Conservation (phyloP, 805 yeast genomes). For the Lachancea cidri region DNA sequence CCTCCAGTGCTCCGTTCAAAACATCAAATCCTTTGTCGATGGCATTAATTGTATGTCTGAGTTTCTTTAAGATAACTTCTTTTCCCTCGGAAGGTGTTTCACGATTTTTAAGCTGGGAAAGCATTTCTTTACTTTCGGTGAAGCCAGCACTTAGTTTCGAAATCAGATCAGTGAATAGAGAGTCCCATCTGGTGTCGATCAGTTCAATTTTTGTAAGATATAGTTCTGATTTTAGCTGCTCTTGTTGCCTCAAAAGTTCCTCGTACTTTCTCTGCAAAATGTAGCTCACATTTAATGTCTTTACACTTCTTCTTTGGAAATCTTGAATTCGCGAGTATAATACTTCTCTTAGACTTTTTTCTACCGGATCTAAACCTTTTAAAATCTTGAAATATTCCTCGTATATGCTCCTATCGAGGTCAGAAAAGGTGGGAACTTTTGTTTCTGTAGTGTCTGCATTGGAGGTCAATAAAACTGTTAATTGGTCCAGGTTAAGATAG, state of each 20-base stretch:
- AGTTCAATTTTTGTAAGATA: slow-evolving; percentile 39
- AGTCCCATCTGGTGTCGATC: slow-evolving; percentile 53
- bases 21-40: slow-evolving; percentile 37
- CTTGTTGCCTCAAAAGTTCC: slow-evolving; percentile 37
- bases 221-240: slow-evolving; percentile 38
- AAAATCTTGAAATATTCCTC: slow-evolving; percentile 40
- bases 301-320: slow-evolving; percentile 34
- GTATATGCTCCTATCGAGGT: slow-evolving; percentile 37
- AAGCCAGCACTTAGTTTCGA: slow-evolving; percentile 31
- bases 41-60: slow-evolving; percentile 35
- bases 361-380: slow-evolving; percentile 44
- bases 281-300: slow-evolving; percentile 19
- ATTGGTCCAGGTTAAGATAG: slow-evolving; percentile 32
- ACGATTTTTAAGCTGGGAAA: not conserved
- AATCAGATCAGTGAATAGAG: slow-evolving; percentile 45
- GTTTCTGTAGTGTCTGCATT: slow-evolving; percentile 24
- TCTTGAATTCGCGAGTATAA: slow-evolving; percentile 46
- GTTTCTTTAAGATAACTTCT: slow-evolving; percentile 31
- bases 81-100: slow-evolving; percentile 3
- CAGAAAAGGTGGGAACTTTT: slow-evolving; percentile 37
- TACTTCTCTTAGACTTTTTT: slow-evolving; percentile 45
- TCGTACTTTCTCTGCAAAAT: slow-evolving; percentile 39
- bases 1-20: slow-evolving; percentile 37
- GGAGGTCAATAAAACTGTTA: slow-evolving; percentile 30
- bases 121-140: not conserved